Base-by-base conservation (phyloP, 805 yeast genomes). In the Kodamaea nitidulidarum region DNA sequence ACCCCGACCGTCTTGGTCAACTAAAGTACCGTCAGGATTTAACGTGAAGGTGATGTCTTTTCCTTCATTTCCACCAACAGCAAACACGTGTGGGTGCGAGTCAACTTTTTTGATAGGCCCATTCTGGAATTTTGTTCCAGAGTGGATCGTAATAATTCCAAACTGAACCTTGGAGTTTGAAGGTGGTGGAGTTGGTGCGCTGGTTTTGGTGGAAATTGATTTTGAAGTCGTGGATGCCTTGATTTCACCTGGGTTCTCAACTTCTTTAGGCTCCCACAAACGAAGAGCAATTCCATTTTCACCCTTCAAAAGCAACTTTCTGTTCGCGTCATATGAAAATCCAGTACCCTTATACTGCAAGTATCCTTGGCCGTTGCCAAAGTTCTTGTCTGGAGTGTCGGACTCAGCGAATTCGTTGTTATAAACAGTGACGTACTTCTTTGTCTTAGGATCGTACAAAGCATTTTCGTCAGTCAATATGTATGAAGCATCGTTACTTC, bases 51-150 rank as follows among this genome's bases (percentile, higher is more conserved):
- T 35, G 32, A 60, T 47, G 31, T 44, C 56, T 7, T 45, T 44
- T 14, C 67, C 68, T 15, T 55, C 56, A 21, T 34, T 15, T 6
- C 66, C 67, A 12, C 65, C 68, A 22, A 62, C 64, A 8, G 60
- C 45, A 43, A 61, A 62, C 2, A 61, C 66, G 36, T 58, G 64
- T 7, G 56, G 56, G 49, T 62, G 65, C 2, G 54, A 43, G 8
- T 43, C 48, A 11, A 56, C 65, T 44, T 59, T 59, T 41, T 48
- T 58, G 47, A 59, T 55, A 2, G 54, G 36, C 7, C 46, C 35
- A 46, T 55, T 43, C 38, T 60, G 60, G 47, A 61, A 52, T 15
- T 46, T 35, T 3, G 59, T 35, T 4, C 64, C 65, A 3, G 63
- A 51, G 36, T 43, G 48, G 31, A 49, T 51, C 28, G 58, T 50